Percentiles rank a stretch among this genome's conserved stretches.
Conservation (phyloP, 1,284 basidiomycete species). For the Cronartium quercuum region DNA sequence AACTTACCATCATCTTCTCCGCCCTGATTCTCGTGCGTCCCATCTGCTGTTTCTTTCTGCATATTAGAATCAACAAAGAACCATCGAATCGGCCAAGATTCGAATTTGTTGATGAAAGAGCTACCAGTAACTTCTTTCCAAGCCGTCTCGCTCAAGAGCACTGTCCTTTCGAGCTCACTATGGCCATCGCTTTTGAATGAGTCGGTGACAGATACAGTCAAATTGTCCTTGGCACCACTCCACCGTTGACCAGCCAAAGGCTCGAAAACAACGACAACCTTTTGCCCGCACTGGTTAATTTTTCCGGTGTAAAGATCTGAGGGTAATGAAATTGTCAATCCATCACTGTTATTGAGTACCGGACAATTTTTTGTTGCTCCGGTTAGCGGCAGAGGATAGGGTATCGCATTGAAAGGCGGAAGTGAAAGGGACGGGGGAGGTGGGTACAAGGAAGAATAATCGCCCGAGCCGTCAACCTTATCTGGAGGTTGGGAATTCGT, state of each 20-base stretch:
- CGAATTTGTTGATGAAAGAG: not conserved
- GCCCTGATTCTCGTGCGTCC: not conserved
- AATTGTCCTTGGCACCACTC: not conserved
- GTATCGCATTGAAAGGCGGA: not conserved
- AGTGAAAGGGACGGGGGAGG: not conserved
- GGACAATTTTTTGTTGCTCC: not conserved
- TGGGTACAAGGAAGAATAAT: not conserved
- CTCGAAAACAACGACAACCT: not conserved
- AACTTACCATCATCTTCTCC: not conserved
- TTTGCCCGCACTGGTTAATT: not conserved
- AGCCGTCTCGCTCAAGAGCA: not conserved
- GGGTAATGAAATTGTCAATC: not conserved
- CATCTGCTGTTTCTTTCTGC: not conserved
- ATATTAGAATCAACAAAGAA: not conserved
- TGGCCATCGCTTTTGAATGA: not conserved
- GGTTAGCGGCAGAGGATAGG: not conserved
- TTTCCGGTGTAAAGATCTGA: not conserved
- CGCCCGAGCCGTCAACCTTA: not conserved
- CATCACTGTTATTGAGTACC: not conserved
- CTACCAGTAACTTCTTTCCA: not conserved
- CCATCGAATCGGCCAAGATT: not conserved
- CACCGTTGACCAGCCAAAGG: not conserved
- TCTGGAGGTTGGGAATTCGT: not conserved
- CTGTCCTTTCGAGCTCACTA: not conserved
- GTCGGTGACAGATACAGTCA: not conserved